Evolutionary conservation across 176 grass and related monocot species (phyloP).

Genomic region (Carex scoparia): DNA sequence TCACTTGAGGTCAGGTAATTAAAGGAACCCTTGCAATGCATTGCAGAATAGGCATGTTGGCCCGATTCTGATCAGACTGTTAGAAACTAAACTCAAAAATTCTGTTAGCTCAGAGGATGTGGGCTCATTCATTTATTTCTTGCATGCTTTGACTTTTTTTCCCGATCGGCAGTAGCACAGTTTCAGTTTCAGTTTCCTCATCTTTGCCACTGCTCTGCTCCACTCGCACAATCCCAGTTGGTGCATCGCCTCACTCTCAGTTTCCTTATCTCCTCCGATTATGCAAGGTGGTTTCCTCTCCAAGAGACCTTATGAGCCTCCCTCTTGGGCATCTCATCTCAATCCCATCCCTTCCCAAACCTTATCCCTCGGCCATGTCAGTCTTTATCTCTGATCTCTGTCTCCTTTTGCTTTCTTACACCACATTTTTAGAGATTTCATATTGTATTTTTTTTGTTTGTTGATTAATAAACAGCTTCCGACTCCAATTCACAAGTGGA

Average conservation of each 20-base stretch:
- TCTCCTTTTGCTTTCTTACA: neutral
- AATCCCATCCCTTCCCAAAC: slow-evolving; percentile 50
- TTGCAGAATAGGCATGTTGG: too few species aligned
- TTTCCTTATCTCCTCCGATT: neutral
- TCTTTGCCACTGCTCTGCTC: neutral
- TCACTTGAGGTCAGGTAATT: too few species aligned
- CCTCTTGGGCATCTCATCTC: slow-evolving; percentile 77
- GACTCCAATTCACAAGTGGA: slow-evolving; percentile 97
- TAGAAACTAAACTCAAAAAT: too few species aligned
- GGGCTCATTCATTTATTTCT: too few species aligned
- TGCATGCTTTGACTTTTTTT: too few species aligned
- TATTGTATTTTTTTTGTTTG: neutral
- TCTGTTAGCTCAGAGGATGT: too few species aligned
- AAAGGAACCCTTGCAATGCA: too few species aligned
- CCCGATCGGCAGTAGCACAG: neutral
- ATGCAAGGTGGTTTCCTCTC: slow-evolving; percentile 67
- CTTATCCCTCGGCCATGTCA: slow-evolving; percentile 70
- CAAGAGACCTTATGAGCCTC: slow-evolving; percentile 68
- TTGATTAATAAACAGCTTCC: slow-evolving; percentile 46
- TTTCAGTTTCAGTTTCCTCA: neutral
- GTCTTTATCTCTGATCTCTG: neutral
- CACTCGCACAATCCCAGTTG: neutral
- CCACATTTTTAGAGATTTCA: neutral
- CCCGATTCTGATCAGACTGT: too few species aligned
- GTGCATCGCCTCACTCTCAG: slow-evolving; percentile 25